Conservation (phyloP, 2,329 filamentous ascomycete species). For the Colletotrichum euphorbiae region DNA sequence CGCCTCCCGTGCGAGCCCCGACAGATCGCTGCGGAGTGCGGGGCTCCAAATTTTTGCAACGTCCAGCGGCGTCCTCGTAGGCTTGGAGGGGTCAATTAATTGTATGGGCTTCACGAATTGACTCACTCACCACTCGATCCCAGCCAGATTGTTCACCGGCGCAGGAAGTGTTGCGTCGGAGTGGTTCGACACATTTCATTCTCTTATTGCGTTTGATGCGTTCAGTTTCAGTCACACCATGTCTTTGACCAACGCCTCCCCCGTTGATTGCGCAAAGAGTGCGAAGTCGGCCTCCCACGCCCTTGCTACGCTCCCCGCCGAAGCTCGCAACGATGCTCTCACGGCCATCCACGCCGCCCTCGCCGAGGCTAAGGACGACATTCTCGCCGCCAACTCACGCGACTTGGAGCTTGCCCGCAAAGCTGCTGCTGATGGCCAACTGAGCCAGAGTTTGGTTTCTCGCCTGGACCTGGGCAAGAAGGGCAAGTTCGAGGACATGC, state of each 20-base stretch:
- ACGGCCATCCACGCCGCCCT: conserved; percentile 86
- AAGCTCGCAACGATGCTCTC: conserved; percentile 85
- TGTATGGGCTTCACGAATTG: conserved; percentile 23
- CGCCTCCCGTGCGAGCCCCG: conserved; percentile 16
- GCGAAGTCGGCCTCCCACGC: conserved; percentile 86
- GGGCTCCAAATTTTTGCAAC: conserved; percentile 39
- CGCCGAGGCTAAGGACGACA: conserved; percentile 73
- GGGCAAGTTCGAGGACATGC: conserved; percentile 98
- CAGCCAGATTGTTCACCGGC: conserved; percentile 1
- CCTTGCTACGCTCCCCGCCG: conserved; percentile 81
- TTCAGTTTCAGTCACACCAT: conserved; percentile 58
- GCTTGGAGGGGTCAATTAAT: background rate
- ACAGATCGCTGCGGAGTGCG: conserved; percentile 30
- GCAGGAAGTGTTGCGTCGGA: background rate
- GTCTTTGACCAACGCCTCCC: conserved; percentile 90
- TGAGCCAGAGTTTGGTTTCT: conserved; percentile 87
- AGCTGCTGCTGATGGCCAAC: conserved; percentile 78
- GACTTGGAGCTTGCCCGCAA: conserved; percentile 81
- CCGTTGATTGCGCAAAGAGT: conserved; percentile 79
- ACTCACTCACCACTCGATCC: conserved; percentile 28
- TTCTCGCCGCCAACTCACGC: conserved; percentile 86
- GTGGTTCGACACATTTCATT: background rate
- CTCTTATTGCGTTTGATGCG: background rate
- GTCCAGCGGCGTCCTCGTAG: conserved; percentile 12
- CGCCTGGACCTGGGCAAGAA: conserved; percentile 86